Conservation (phyloP, 768 basidiomycete genomes). For the Podaxis mareebaensis region DNA sequence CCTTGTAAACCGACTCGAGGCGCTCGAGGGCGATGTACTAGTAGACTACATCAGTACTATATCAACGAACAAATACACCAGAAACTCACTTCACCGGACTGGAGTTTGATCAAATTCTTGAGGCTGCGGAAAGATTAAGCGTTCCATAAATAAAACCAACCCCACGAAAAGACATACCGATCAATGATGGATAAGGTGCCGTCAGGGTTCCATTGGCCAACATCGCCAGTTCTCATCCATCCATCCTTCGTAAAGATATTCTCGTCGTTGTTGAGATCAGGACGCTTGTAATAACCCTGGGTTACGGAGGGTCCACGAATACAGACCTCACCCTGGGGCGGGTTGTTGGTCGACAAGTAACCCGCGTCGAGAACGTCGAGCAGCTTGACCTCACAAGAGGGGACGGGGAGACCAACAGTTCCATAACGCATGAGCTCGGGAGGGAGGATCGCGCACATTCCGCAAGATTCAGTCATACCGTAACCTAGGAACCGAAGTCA, state of each 20-base stretch:
- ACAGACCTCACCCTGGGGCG: constrained; percentile 85
- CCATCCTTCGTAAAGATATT: constrained; percentile 85
- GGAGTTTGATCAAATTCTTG: constrained; percentile 90
- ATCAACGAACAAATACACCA: constrained; percentile 4
- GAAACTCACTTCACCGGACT: constrained; percentile 65
- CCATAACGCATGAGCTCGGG: constrained; percentile 79
- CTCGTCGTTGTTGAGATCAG: constrained; percentile 85
- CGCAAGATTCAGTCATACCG: constrained; percentile 95
- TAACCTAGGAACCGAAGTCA: constrained; percentile 56
- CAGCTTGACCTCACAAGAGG: constrained; percentile 87
- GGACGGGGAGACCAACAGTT: constrained; percentile 82
- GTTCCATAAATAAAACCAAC: constrained; percentile 5
- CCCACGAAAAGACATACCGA: constrained; percentile 47
- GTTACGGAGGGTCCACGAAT: constrained; percentile 87
- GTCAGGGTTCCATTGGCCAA: constrained; percentile 93
- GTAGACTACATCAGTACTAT: neutral
- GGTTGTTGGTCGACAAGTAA: constrained; percentile 71
- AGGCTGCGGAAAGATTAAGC: constrained; percentile 40
- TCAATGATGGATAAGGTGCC: constrained; percentile 91
- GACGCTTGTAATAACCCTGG: constrained; percentile 88
- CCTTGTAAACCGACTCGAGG: constrained; percentile 86
- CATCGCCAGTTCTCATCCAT: constrained; percentile 93
- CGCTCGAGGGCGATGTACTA: constrained; percentile 91
- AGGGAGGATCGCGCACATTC: constrained; percentile 87
- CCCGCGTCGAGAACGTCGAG: constrained; percentile 82